phyloP scores from a whole-genome alignment of 768 basidiomycete species.

The Suillus fuscotomentosus region DNA sequence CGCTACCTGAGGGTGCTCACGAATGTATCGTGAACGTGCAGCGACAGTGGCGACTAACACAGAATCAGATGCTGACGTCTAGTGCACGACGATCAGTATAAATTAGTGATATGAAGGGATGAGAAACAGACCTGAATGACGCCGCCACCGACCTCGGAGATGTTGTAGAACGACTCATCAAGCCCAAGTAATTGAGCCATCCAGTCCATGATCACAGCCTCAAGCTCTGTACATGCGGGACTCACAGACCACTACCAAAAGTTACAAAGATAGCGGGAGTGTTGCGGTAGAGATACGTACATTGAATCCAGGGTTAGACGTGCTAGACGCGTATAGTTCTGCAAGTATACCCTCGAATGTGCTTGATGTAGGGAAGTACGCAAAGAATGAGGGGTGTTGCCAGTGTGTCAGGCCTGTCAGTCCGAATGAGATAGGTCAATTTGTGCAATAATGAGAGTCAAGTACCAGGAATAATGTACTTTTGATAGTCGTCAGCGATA shows the following conservation, averaged over 20 bases:
- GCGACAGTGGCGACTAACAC: slow-evolving; percentile 76
- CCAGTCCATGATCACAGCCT: slow-evolving; percentile 90
- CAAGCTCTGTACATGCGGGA: slow-evolving; percentile 91
- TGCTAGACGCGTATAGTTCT: slow-evolving; percentile 76
- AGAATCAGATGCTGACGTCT: slow-evolving; percentile 88
- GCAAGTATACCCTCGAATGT: slow-evolving; percentile 83
- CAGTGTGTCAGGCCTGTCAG: slow-evolving; percentile 79
- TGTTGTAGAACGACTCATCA: slow-evolving; percentile 58
- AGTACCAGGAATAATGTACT: slow-evolving; percentile 78
- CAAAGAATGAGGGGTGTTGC: slow-evolving; percentile 91
- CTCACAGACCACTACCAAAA: slow-evolving; percentile 74
- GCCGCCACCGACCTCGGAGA: slow-evolving; percentile 74
- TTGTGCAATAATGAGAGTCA: neutral
- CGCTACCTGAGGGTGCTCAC: slow-evolving; percentile 45
- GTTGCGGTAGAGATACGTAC: slow-evolving; percentile 37
- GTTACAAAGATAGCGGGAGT: neutral
- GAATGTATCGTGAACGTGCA: slow-evolving; percentile 63
- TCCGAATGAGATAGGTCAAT: neutral
- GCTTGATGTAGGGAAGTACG: slow-evolving; percentile 78
- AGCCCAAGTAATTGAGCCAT: slow-evolving; percentile 80
- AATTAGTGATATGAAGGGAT: neutral
- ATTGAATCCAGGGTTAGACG: slow-evolving; percentile 87
- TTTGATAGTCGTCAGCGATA: slow-evolving; percentile 82
- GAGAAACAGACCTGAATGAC: slow-evolving; percentile 62
- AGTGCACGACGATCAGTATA: neutral